These are phyloP conservation scores for Apiotrichum porosum DNA, from an alignment of 1,284 basidiomycete species.

Conservation along the genomic window DNA sequence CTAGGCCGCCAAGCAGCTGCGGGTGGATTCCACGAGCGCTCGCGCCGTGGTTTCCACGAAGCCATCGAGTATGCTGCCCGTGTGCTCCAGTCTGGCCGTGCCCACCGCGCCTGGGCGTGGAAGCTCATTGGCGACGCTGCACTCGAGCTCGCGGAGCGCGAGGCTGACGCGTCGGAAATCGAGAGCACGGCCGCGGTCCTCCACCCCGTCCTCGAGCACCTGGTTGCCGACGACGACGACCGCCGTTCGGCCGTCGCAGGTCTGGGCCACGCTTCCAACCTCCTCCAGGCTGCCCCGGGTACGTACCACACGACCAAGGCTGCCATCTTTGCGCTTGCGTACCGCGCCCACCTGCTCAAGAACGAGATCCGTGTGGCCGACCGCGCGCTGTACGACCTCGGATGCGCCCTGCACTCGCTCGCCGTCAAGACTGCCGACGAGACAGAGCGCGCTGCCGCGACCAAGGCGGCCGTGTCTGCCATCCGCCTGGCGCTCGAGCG, in stretches of 20 bases:
- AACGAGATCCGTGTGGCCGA: constrained; percentile 56
- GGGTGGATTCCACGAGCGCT: constrained; percentile 67
- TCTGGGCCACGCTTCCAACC: constrained; percentile 36
- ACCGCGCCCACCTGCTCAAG: constrained; percentile 64
- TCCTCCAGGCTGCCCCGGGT: constrained; percentile 26
- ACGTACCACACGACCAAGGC: constrained; percentile 53
- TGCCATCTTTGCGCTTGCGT: constrained; percentile 67
- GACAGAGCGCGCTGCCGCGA: constrained; percentile 41
- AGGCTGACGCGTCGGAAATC: constrained; percentile 37
- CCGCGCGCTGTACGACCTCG: constrained; percentile 73
- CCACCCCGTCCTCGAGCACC: constrained; percentile 32
- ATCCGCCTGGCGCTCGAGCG: constrained; percentile 71
- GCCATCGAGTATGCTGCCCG: constrained; percentile 59
- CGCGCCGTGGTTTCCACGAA: constrained; percentile 65
- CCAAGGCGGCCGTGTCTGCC: constrained; percentile 59
- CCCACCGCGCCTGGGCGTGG: constrained; percentile 73
- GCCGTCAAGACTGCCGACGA: constrained; percentile 33
- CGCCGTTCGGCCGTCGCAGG: constrained; percentile 33
- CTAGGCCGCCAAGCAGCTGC: constrained; percentile 63
- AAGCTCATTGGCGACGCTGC: constrained; percentile 78
- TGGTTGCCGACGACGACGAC: constrained; percentile 44
- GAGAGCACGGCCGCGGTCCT: constrained; percentile 29
- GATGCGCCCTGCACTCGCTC: constrained; percentile 61
- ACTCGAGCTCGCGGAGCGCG: constrained; percentile 57
- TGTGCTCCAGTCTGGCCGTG: constrained; percentile 57